Conservation (phyloP, 1,139 yeast genomes). For the Saccharomycopsis phalli region DNA sequence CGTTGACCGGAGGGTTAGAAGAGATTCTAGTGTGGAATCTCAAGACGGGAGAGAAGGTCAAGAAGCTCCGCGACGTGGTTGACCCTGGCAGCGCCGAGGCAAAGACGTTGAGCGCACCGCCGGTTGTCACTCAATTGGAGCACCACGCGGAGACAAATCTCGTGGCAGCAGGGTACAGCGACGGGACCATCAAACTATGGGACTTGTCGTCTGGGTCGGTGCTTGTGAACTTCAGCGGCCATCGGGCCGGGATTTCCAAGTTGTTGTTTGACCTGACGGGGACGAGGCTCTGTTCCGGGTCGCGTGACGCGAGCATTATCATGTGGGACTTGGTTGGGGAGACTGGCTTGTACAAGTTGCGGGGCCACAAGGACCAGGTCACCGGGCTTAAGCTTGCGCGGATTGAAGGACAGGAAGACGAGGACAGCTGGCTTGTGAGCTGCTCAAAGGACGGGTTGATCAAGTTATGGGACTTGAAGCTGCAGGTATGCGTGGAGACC, state of each 20-base stretch:
- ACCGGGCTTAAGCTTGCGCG: conserved; percentile 50
- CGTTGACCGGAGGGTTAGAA: conserved; percentile 77
- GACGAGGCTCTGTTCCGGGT: conserved; percentile 78
- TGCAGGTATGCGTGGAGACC: conserved; percentile 88
- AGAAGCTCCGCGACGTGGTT: conserved; percentile 44
- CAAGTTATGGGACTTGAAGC: conserved; percentile 85
- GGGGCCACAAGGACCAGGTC: conserved; percentile 85
- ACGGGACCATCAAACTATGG: conserved; percentile 91
- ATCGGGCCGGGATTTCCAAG: conserved; percentile 62
- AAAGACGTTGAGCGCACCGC: conserved; percentile 48
- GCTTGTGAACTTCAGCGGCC: conserved; percentile 78
- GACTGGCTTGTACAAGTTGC: conserved; percentile 74
- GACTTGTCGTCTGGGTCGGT: conserved; percentile 74
- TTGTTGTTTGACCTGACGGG: conserved; percentile 72
- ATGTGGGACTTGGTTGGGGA: conserved; percentile 95
- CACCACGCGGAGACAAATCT: conserved; percentile 56
- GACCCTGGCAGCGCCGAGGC: conserved; percentile 70
- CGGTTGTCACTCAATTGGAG: conserved; percentile 54
- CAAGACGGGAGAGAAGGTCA: conserved; percentile 71
- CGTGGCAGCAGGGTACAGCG: conserved; percentile 81
- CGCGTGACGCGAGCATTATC: conserved; percentile 73
- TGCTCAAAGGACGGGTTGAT: conserved; percentile 84
- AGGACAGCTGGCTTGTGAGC: conserved; percentile 64
- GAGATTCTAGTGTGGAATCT: conserved; percentile 85
- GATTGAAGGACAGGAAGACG: conserved; percentile 21